phyloP scores from a whole-genome alignment of 1,284 basidiomycete genomes.

The Omphalotus olearius region DNA sequence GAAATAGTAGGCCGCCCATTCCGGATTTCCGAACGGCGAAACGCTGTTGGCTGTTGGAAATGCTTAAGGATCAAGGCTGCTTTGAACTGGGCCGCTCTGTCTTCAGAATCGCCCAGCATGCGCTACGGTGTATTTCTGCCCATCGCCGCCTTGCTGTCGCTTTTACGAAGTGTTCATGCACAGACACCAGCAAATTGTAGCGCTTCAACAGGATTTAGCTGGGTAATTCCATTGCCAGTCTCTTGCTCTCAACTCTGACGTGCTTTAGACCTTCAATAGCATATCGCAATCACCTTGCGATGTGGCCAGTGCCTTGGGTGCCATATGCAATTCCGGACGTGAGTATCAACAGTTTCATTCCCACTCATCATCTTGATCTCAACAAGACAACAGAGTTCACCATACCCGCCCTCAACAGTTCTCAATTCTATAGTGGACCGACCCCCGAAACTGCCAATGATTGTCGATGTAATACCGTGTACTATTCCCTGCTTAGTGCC shows the following conservation, averaged over 20 bases:
- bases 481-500: constrained; percentile 7
- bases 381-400: neutral
- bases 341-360: neutral
- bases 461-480: constrained; percentile 7
- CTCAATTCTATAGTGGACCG: constrained; percentile 7
- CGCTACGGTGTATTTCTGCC: no score
- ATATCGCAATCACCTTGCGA: constrained; percentile 5
- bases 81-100: no score
- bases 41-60: no score
- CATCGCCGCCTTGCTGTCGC: neutral
- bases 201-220: constrained; percentile 1
- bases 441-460: neutral
- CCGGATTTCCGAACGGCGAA: no score
- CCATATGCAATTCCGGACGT: constrained; percentile 3
- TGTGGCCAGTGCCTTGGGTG: constrained; percentile 6
- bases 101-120: no score
- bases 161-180: neutral
- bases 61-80: no score
- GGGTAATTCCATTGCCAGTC: neutral
- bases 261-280: neutral
- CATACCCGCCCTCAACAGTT: constrained; percentile 5
- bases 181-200: constrained; percentile 2
- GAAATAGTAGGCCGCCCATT: no score
- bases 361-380: neutral
- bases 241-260: no score